Base-by-base conservation (phyloP, 1,139 yeast genomes). In the Suhomyces atakaporum region DNA sequence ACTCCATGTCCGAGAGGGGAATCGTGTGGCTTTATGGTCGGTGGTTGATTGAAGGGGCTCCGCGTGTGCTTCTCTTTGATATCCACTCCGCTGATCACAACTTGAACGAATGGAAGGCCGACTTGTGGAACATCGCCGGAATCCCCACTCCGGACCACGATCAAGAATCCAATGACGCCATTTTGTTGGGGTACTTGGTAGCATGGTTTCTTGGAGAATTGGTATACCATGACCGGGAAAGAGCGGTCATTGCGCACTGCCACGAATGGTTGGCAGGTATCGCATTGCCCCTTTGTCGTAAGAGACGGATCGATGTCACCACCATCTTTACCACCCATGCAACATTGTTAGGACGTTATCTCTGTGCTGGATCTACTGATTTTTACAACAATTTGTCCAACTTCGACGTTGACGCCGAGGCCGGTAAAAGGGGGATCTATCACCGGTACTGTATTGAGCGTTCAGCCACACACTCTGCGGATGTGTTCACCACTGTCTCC, bases 191-290 rank as follows among this genome's bases (percentile, higher is more conserved):
- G 21, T 92, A 92, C 63, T 66, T 89, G 45, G 95, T 89, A 24
- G 96, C 97, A 2, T 92, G 98, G 98, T 90, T 92, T 62, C 71
- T 92, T 46, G 98, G 98, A 11, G 97, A 92, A 61, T 77, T 87
- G 61, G 89, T 87, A 10, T 81, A 75, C 56, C 79, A 81, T 51
- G 96, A 92, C 60, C 76, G 79, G 24, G 84, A 84, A 36, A 78
- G 89, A 46, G 97, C 97, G 1, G 90, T 92, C 35, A 82, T 92
- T 47, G 85, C 95, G 39, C 98, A 92, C 58, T 89, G 87, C 65
- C 98, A 92, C 65, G 98, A 92, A 64, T 92, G 98, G 98, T 74
- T 92, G 39, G 97, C 98, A 1, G 97, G 97, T 50, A 88, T 92
- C 30, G 96, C 96, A 1, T 69, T 92, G 46, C 97, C 98, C 0